Evolutionary conservation across 2,329 filamentous ascomycete genomes (phyloP).

Genomic region (Clonostachys solani): DNA sequence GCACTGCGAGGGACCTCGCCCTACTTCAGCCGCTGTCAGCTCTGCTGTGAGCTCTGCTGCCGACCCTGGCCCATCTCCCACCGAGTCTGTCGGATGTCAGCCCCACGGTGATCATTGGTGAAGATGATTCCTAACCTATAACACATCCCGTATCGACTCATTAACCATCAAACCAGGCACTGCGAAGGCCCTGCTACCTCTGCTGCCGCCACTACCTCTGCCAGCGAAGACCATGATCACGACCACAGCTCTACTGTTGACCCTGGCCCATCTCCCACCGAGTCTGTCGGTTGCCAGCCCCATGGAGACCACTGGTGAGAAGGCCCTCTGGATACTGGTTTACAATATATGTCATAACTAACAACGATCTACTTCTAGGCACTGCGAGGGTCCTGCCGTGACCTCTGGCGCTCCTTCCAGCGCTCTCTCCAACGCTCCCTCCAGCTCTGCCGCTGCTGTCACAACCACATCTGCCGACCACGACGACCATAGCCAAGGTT

Average conservation of each 20-base stretch:
- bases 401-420: background rate
- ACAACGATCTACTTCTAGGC: constrained; percentile 1
- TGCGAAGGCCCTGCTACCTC: constrained; percentile 2
- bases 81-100: constrained; percentile 25
- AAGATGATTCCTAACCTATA: background rate
- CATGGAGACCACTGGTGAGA: constrained; percentile 31
- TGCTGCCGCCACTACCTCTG: background rate
- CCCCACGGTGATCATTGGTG: constrained; percentile 30
- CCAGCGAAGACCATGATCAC: background rate
- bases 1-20: constrained; percentile 9
- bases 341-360: too few relatives aligned
- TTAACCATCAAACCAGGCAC: background rate
- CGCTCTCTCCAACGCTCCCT: too few relatives aligned
- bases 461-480: constrained; percentile 1
- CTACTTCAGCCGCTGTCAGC: constrained; percentile 1
- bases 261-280: constrained; percentile 18
- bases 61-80: constrained; percentile 21
- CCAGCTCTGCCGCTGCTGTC: background rate
- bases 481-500: constrained; percentile 1
- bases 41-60: constrained; percentile 4
- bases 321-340: background rate
- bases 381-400: constrained; percentile 10
- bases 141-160: background rate
- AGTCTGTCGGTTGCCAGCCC: constrained; percentile 22
- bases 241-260: constrained; percentile 4